Base-by-base conservation (phyloP, 148 eudicot species). In the Cornus kousa region DNA sequence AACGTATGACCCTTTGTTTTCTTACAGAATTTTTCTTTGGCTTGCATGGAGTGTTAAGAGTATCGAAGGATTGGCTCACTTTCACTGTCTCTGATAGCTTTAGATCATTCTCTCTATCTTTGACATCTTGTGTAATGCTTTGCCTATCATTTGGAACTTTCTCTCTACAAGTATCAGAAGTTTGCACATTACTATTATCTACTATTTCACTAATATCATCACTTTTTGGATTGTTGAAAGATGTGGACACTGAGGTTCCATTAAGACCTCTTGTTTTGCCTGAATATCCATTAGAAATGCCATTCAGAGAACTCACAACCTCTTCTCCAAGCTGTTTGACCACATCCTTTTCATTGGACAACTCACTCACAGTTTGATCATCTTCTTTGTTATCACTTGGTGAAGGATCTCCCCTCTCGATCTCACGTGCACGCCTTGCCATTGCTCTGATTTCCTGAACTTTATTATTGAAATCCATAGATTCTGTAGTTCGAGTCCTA, bases 361-460 rank as follows among this genome's bases (percentile, higher is more conserved):
- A 22, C 67, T 82, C 78, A 74, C 73, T 82, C 37, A 9, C 32
- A 67, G 40, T 53, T 72, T 73, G 75, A 39, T 70, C 67, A 78
- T 77, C 90, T 69, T 78, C 77, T 73, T 71, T 82, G 68, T 20
- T 74, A 48, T 81, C 77, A 37, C 17, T 35, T 19, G 53, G 16
- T 64, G 83, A 74, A 43, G 37, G 31, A 77, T 87, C 86, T 53
- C 75, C 74, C 50, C 68, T 84, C 85, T 94, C 97, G 84, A 81
- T 76, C 79, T 89, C 88, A 57, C 96, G 87, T 37, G 96, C 94
- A 68, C 76, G 87, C 87, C 88, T 91, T 16, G 96, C 98, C 97
- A 93, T 91, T 62, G 71, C 79, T 82, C 79, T 81, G 64, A 83
- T 87, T 75, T 80, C 88, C 82, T 50, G 78, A 73, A 86, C 76